Conservation (phyloP, 768 basidiomycete genomes). For the Artomyces pyxidatus region DNA sequence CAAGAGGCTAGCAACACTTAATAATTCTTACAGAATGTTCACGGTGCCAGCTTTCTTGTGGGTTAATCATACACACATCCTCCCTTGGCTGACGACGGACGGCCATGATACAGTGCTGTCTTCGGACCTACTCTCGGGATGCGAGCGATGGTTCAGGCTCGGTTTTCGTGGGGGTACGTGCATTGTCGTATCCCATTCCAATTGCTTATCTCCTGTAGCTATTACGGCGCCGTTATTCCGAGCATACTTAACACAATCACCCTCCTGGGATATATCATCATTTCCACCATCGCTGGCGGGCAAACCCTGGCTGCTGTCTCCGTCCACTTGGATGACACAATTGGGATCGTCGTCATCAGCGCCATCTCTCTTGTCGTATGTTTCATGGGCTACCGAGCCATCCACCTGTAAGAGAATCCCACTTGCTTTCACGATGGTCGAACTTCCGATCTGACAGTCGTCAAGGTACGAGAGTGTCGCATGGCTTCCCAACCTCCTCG, state of each 20-base stretch:
- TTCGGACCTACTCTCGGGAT: constrained; percentile 48
- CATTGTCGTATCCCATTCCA: no score
- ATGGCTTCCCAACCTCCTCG: constrained; percentile 32
- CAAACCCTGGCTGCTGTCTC: constrained; percentile 38
- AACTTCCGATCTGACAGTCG: no score
- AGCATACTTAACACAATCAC: constrained; percentile 36
- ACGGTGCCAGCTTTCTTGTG: constrained; percentile 32
- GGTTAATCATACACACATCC: no score
- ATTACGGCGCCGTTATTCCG: constrained; percentile 28
- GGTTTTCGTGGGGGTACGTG: constrained; percentile 43
- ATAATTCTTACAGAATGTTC: constrained; percentile 23
- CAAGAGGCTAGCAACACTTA: no score
- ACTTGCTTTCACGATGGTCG: no score
- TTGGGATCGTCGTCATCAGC: constrained; percentile 37
- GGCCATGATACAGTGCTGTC: constrained; percentile 38
- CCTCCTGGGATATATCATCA: constrained; percentile 40
- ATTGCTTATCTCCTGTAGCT: constrained; percentile 23
- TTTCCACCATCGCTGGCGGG: constrained; percentile 42
- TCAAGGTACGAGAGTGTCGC: constrained; percentile 30
- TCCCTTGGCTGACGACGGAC: no score
- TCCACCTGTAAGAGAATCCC: constrained; percentile 22
- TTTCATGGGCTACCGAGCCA: constrained; percentile 27
- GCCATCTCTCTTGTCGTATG: constrained; percentile 30
- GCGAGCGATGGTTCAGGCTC: constrained; percentile 48
- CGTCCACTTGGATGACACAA: constrained; percentile 20